A percentile compares a stretch with the other conserved stretches of the same genome.
Conservation (phyloP, 2,329 filamentous ascomycete species). For the Dothistroma pini region DNA sequence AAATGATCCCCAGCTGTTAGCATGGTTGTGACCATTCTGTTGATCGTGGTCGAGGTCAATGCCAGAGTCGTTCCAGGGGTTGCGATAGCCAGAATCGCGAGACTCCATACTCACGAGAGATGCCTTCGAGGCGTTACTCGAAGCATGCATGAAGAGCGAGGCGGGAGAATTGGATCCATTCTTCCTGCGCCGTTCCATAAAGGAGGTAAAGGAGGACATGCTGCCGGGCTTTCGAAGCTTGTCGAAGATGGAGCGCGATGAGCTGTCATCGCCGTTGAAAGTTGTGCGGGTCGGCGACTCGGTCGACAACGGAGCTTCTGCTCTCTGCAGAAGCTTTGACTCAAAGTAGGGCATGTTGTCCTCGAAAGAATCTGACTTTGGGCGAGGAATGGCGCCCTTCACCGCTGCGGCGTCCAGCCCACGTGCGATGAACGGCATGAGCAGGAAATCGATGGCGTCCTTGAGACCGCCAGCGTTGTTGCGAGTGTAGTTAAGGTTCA, state of each 20-base stretch:
- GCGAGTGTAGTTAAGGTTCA: constrained; percentile 68
- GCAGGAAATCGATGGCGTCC: constrained; percentile 92
- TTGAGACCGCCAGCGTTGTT: constrained; percentile 95
- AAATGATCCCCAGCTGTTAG: constrained; percentile 43
- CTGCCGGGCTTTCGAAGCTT: constrained; percentile 90
- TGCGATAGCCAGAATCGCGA: constrained; percentile 88
- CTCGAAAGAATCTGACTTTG: constrained; percentile 98
- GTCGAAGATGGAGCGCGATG: constrained; percentile 82
- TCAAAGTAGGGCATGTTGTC: constrained; percentile 96
- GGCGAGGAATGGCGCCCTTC: constrained; percentile 93
- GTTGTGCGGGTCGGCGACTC: constrained; percentile 85
- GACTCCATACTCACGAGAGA: constrained; percentile 96
- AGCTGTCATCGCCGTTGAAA: constrained; percentile 73
- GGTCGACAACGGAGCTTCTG: constrained; percentile 69
- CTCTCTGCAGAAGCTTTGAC: constrained; percentile 92
- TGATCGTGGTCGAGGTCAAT: constrained; percentile 89
- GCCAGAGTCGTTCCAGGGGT: constrained; percentile 97
- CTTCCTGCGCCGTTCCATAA: constrained; percentile 89
- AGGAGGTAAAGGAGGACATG: constrained; percentile 93
- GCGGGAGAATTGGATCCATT: constrained; percentile 75
- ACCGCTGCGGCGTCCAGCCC: constrained; percentile 85
- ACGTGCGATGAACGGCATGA: constrained; percentile 77
- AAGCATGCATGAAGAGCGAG: constrained; percentile 77
- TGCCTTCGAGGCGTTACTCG: constrained; percentile 90
- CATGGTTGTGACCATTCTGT: constrained; percentile 36